Percentiles rank a stretch among this genome's conserved stretches.
Conservation (phyloP, 331 rosid genomes). For the Saraca asoca region DNA sequence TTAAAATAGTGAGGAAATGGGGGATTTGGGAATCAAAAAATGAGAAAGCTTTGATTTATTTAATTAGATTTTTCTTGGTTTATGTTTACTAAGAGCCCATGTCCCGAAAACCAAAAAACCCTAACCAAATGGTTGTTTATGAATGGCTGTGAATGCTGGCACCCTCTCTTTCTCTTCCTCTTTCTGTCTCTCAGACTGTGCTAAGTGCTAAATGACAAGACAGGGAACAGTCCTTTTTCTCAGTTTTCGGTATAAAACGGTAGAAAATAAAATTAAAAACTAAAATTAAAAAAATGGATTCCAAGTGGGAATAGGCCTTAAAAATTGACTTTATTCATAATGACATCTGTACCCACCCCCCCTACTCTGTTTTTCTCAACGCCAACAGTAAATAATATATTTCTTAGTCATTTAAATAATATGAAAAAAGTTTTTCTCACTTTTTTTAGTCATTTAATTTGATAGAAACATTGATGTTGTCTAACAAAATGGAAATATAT, state of each 20-base stretch:
- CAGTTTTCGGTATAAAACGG: conserved; percentile 53
- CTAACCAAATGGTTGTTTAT: conserved; percentile 49
- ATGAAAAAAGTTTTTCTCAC: neutral
- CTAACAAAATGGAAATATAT: too few relatives aligned
- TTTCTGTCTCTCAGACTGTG: conserved; percentile 29
- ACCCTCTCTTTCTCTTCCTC: conserved; percentile 29
- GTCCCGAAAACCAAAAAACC: conserved; percentile 62
- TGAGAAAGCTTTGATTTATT: neutral
- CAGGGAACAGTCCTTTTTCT: conserved; percentile 65
- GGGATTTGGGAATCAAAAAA: conserved; percentile 25
- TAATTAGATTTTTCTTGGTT: conserved; percentile 1
- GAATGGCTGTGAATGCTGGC: conserved; percentile 47
- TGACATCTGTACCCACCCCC: conserved; percentile 30
- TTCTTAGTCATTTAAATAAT: neutral
- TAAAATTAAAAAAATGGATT: neutral
- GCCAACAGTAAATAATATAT: neutral
- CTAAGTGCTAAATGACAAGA: conserved; percentile 74
- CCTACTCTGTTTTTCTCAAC: too few relatives aligned
- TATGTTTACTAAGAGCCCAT: conserved; percentile 51
- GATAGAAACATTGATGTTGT: too few relatives aligned
- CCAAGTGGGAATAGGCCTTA: conserved; percentile 36
- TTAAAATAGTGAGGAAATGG: neutral
- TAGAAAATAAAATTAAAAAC: conserved; percentile 14
- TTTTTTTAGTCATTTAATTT: too few relatives aligned
- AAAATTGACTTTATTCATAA: neutral